These are phyloP conservation scores for Agapanthus africanus DNA, from an alignment of 106 monocot species.

Conservation along the genomic window DNA sequence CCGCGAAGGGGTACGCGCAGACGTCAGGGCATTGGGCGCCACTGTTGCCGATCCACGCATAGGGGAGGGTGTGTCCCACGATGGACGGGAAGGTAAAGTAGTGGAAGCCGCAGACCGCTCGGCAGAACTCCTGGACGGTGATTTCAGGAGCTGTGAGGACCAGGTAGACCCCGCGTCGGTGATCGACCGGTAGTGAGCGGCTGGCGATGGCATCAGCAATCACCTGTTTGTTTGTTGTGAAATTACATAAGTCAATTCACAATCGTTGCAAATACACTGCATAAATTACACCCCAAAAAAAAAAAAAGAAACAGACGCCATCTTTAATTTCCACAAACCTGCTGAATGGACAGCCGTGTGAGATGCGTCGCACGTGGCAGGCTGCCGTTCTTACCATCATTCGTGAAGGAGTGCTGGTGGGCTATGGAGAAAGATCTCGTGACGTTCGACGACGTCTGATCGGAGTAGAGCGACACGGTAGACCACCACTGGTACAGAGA, in stretches of 20 bases:
- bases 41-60: conserved; percentile 69
- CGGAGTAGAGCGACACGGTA: conserved; percentile 63
- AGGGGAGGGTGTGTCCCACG: conserved; percentile 70
- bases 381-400: no score
- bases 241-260: no score
- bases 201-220: conserved; percentile 36
- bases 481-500: conserved; percentile 66
- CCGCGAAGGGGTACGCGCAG: conserved; percentile 74
- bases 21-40: conserved; percentile 61
- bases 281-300: no score
- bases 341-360: conserved; percentile 57
- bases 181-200: conserved; percentile 38
- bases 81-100: conserved; percentile 82
- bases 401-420: conserved; percentile 24
- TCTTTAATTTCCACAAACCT: no score
- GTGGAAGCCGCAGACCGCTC: conserved; percentile 66
- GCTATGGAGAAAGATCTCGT: conserved; percentile 46
- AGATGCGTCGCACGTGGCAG: conserved; percentile 29
- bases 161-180: conserved; percentile 59
- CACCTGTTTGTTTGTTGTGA: no score
- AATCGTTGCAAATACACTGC: no score
- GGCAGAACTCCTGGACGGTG: conserved; percentile 60
- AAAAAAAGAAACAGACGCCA: no score
- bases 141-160: conserved; percentile 49
- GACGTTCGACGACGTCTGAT: conserved; percentile 66